Evolutionary conservation across 2,329 filamentous ascomycete genomes (phyloP), one percentile per base, ranked within the genome.

Genomic region (Corniculantispora saksenae): DNA sequence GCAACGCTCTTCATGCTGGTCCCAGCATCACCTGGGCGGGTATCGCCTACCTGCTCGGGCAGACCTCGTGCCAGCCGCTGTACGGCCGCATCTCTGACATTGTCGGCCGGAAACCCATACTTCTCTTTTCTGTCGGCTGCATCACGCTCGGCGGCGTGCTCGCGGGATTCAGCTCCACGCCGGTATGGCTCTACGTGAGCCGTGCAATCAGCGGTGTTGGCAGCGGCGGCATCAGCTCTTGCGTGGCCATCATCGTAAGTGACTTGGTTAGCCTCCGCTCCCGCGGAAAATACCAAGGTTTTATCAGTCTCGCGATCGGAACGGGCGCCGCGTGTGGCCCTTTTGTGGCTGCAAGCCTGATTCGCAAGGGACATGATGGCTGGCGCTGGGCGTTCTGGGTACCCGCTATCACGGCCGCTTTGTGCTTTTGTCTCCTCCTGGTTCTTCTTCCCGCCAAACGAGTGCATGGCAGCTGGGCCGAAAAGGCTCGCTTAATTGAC

Each of bases 201-300:
- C 73, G 74, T 27, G 70, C 70, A 45, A 70, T 75, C 27, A 74
- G 73, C 19, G 74, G 76, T 43, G 83, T 90, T 63, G 89, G 89
- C 23, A 89, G 88, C 13, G 88, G 86, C 2, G 89, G 89, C 5
- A 88, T 91, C 83, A 86, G 84, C 19, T 86, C 87, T 0, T 84
- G 90, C 55, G 85, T 87, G 19, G 85, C 81, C 55, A 89, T 92
- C 51, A 76, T 92, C 63, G 76, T 92, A 69, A 88, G 84, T 67
- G 90, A 92, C 74, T 80, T 91, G 27, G 83, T 92, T 3, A 83
- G 88, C 0, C 78, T 91, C 35, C 81, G 88, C 19, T 84, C 90
- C 62, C 79, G 89, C 66, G 90, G 89, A 1, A 81, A 87, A 15
- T 92, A 88, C 86, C 90, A 92, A 73, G 89, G 89, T 8, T 69